Conservation (phyloP, 192 early-diverging fungal species). For the Backusella australiensis region DNA sequence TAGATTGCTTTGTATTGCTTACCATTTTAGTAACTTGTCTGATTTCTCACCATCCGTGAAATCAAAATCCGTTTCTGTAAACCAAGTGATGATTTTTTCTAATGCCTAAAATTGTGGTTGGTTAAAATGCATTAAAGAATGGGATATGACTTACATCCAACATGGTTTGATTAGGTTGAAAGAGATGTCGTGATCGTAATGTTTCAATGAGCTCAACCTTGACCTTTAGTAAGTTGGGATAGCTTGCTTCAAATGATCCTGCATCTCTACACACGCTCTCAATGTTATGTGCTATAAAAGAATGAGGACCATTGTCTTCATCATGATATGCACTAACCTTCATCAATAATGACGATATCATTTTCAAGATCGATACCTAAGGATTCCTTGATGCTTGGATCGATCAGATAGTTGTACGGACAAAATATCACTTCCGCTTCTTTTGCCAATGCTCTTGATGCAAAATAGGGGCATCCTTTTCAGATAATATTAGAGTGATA, state of each 20-base stretch:
- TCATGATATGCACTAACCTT: conserved; percentile 20
- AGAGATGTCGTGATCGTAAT: neutral
- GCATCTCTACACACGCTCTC: conserved; percentile 54
- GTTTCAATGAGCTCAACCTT: neutral
- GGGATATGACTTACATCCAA: neutral
- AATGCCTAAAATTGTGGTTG: neutral
- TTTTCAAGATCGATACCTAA: conserved; percentile 45
- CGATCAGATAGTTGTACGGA: conserved; percentile 66
- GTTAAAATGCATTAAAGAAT: too few relatives aligned
- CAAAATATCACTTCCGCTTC: conserved; percentile 59
- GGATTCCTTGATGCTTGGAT: conserved; percentile 47
- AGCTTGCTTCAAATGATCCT: conserved; percentile 42
- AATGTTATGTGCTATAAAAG: conserved; percentile 51
- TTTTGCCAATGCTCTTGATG: conserved; percentile 41
- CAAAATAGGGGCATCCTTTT: conserved; percentile 54
- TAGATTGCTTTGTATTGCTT: neutral
- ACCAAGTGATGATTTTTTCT: neutral
- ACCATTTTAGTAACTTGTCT: neutral
- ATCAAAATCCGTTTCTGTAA: neutral
- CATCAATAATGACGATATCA: conserved; percentile 59
- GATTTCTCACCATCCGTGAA: neutral
- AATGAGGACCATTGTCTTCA: neutral
- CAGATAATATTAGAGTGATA: too few relatives aligned
- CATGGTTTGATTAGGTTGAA: neutral
- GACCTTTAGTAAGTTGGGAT: neutral